Conservation (phyloP, 352 stramenopile species). For the Globisporangium cylindrosporum region DNA sequence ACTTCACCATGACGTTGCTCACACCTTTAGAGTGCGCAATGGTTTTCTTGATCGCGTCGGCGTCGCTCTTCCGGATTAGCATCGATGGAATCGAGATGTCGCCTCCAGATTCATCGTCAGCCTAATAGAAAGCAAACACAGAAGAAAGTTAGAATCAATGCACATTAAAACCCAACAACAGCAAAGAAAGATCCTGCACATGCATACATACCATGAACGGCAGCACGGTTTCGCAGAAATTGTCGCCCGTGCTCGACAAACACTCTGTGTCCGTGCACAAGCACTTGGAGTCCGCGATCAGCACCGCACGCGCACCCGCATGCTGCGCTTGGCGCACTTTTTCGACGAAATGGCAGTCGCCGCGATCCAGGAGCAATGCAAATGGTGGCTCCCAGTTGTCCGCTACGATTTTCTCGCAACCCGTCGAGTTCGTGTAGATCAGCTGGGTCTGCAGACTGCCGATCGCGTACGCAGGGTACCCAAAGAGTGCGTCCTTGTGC, state of each 20-base stretch:
- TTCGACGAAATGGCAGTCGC: conserved; percentile 95
- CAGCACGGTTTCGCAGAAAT: conserved; percentile 88
- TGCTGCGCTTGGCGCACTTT: conserved; percentile 94
- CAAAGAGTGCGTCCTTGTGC: conserved; percentile 97
- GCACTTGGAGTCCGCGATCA: conserved; percentile 97
- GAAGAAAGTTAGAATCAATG: conserved; percentile 4
- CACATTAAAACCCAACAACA: not conserved
- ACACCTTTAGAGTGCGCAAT: conserved; percentile 78
- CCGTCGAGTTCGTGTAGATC: conserved; percentile 84
- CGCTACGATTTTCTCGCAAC: conserved; percentile 76
- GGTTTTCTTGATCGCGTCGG: conserved; percentile 90
- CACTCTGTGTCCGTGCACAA: conserved; percentile 89
- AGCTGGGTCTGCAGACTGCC: conserved; percentile 85
- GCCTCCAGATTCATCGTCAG: conserved; percentile 94
- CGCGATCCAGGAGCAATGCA: conserved; percentile 95
- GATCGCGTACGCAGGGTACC: conserved; percentile 92
- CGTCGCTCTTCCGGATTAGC: conserved; percentile 95
- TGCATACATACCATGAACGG: conserved; percentile 58
- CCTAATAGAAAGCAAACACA: conserved; percentile 29
- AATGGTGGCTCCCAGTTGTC: conserved; percentile 90
- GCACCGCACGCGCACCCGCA: conserved; percentile 89
- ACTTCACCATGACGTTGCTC: conserved; percentile 94
- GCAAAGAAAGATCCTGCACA: not conserved
- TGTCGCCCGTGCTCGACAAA: conserved; percentile 62
- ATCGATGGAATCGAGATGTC: conserved; percentile 97